phyloP scores from a whole-genome alignment of 768 basidiomycete genomes.

The Pleurotus tuber-regium region DNA sequence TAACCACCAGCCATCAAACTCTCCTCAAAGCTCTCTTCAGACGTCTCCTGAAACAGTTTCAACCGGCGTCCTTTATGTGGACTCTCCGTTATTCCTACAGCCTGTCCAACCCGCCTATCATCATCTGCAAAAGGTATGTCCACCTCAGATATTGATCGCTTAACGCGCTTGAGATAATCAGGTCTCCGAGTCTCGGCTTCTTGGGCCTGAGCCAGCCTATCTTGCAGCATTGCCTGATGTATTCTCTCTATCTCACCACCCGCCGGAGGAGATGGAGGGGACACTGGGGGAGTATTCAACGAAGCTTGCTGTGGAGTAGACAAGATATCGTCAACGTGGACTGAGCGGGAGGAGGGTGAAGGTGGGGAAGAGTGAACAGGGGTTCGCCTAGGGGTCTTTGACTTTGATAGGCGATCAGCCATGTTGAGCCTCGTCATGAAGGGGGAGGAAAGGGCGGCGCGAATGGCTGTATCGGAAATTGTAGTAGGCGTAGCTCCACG shows the following conservation, averaged over 20 bases:
- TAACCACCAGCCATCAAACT: conserved; percentile 82
- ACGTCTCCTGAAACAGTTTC: conserved; percentile 78
- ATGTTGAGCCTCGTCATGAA: conserved; percentile 40
- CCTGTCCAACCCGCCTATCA: conserved; percentile 18
- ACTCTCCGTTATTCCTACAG: conserved; percentile 65
- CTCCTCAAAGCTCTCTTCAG: conserved; percentile 83
- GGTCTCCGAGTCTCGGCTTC: conserved; percentile 65
- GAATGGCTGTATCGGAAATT: conserved; percentile 24
- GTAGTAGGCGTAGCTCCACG: conserved; percentile 25
- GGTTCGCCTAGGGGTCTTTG: conserved; percentile 11
- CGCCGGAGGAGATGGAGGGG: conserved; percentile 23
- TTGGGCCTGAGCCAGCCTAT: conserved; percentile 43
- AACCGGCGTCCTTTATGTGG: conserved; percentile 71
- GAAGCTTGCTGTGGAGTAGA: conserved; percentile 20
- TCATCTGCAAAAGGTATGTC: conserved; percentile 33
- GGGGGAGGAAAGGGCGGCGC: conserved; percentile 41
- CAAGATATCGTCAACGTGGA: conserved; percentile 27
- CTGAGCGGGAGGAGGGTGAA: conserved; percentile 14
- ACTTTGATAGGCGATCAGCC: conserved; percentile 21
- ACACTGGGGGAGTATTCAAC: conserved; percentile 22
- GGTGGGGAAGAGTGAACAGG: conserved; percentile 16
- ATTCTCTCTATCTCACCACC: conserved; percentile 64
- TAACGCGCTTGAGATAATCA: conserved; percentile 66
- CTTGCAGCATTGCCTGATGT: conserved; percentile 49
- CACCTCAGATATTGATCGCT: conserved; percentile 42